phyloP scores from a whole-genome alignment of 177 flowering plant species.

The Telopea speciosissima region DNA sequence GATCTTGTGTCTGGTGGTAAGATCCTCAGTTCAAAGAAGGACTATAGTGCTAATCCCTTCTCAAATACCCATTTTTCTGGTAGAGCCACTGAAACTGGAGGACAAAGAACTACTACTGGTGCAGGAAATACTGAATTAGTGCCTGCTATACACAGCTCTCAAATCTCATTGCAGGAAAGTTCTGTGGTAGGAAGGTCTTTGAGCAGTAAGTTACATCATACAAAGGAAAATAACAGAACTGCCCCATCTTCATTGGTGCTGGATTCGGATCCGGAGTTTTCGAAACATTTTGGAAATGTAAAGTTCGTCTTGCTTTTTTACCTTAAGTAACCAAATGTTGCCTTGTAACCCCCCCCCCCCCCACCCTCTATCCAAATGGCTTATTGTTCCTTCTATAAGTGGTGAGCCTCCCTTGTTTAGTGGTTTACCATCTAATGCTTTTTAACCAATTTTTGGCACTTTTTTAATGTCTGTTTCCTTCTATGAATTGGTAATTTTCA shows the following conservation, averaged over 20 bases:
- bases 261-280: slow-evolving; percentile 38
- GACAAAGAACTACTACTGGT: slow-evolving; percentile 23
- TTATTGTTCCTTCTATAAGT: too few relatives aligned
- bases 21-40: slow-evolving; percentile 16
- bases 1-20: slow-evolving; percentile 12
- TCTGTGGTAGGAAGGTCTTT: slow-evolving; percentile 24
- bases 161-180: slow-evolving; percentile 22
- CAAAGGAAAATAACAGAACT: slow-evolving; percentile 22
- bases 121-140: slow-evolving; percentile 27
- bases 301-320: slow-evolving; percentile 9
- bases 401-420: too few relatives aligned
- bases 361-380: too few relatives aligned
- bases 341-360: background rate
- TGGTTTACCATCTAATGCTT: too few relatives aligned
- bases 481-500: too few relatives aligned
- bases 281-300: slow-evolving; percentile 66
- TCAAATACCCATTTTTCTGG: slow-evolving; percentile 16
- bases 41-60: slow-evolving; percentile 15
- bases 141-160: slow-evolving; percentile 32
- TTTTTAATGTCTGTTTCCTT: too few relatives aligned
- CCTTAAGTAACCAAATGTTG: background rate
- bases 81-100: slow-evolving; percentile 19
- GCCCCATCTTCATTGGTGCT: slow-evolving; percentile 15
- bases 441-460: too few relatives aligned
- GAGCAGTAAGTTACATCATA: slow-evolving; percentile 17